Evolutionary conservation across 2,329 filamentous ascomycete genomes (phyloP).

Genomic region (Clarireedia monteithiana): DNA sequence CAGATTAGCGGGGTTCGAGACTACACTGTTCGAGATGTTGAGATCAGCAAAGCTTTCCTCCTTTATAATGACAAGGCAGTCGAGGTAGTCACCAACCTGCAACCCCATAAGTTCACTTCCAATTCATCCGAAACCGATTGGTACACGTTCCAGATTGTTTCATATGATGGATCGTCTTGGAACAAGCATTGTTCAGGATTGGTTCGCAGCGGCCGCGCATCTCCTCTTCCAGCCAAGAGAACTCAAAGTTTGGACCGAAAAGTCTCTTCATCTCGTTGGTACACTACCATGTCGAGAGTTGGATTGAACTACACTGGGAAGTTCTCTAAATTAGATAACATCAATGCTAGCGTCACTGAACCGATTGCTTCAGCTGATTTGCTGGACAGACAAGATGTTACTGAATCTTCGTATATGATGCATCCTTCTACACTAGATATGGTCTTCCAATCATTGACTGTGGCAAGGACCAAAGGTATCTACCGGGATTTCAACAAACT

Average conservation of each 20-base stretch:
- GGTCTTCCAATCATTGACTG: neutral
- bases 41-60: neutral
- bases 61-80: neutral
- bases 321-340: conserved; percentile 15
- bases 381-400: neutral
- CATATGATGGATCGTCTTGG: conserved; percentile 23
- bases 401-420: neutral
- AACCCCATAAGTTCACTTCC: neutral
- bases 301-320: conserved; percentile 18
- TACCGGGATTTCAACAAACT: neutral
- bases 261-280: neutral
- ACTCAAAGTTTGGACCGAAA: neutral
- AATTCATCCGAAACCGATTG: neutral
- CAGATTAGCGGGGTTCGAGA: neutral
- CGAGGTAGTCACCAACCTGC: neutral
- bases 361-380: neutral
- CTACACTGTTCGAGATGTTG: neutral
- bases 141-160: conserved; percentile 15
- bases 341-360: neutral
- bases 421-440: neutral
- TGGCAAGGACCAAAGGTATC: neutral
- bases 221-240: neutral
- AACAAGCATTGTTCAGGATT: conserved; percentile 25
- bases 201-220: conserved; percentile 7
- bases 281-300: conserved; percentile 12